A percentile compares a stretch with the other conserved stretches of the same genome.
Conservation (phyloP, 2,329 filamentous ascomycete genomes). For the Verruconis gallopava region DNA sequence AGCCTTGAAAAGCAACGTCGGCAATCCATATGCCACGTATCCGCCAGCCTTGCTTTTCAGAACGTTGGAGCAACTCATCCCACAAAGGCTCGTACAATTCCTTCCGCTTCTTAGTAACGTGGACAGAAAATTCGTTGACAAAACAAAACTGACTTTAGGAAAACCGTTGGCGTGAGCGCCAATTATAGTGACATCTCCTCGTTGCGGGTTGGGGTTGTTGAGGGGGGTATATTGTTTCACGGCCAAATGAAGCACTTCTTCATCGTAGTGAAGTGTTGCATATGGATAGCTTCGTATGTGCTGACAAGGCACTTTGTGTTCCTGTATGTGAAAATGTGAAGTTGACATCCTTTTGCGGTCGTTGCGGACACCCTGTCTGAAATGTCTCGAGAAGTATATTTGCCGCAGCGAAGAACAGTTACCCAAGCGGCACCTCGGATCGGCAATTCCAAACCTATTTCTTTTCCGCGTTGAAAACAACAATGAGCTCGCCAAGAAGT, state of each 20-base stretch:
- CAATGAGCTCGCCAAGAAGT: no score
- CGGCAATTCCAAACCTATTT: no score
- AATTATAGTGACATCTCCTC: slow-evolving; percentile 74
- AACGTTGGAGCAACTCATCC: slow-evolving; percentile 58
- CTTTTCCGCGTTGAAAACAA: no score
- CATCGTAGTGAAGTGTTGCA: slow-evolving; percentile 58
- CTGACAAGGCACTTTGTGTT: slow-evolving; percentile 60
- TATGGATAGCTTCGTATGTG: slow-evolving; percentile 74
- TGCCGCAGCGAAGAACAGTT: no score
- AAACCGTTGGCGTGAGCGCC: slow-evolving; percentile 86
- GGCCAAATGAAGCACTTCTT: slow-evolving; percentile 59
- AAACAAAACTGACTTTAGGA: slow-evolving; percentile 53
- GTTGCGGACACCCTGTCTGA: no score
- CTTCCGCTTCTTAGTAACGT: slow-evolving; percentile 28
- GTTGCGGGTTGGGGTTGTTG: slow-evolving; percentile 52
- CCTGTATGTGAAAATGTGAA: slow-evolving; percentile 48
- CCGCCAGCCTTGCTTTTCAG: slow-evolving; percentile 47
- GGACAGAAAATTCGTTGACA: background rate
- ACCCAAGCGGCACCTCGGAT: no score
- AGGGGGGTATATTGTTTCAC: slow-evolving; percentile 82
- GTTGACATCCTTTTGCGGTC: no score
- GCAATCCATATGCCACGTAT: slow-evolving; percentile 83
- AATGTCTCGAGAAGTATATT: no score
- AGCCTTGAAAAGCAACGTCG: slow-evolving; percentile 75
- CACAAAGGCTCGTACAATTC: slow-evolving; percentile 89